These are phyloP conservation scores for Tritrichomonas musculus DNA, from an alignment of 208 protist genomes.

Conservation along the genomic window DNA sequence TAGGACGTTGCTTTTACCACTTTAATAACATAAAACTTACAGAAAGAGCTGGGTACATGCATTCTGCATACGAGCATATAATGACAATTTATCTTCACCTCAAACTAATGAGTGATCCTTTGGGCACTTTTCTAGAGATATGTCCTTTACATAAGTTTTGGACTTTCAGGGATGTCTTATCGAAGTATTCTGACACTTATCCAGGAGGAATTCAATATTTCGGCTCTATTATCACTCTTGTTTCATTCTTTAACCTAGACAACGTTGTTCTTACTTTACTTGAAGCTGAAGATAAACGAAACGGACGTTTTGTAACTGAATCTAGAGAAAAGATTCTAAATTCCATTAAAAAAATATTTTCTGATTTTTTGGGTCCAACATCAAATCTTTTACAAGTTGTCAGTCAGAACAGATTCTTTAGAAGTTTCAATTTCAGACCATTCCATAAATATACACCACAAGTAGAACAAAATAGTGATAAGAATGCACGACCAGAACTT, in stretches of 20 bases:
- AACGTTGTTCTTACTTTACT: background rate
- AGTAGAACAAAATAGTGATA: no score
- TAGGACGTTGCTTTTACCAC: background rate
- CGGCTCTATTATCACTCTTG: background rate
- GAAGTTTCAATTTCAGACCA: no score
- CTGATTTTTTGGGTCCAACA: background rate
- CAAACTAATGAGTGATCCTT: background rate
- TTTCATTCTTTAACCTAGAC: background rate
- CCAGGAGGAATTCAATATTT: background rate
- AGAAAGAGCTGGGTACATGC: background rate
- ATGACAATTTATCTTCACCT: background rate
- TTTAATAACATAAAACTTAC: background rate
- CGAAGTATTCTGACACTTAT: background rate
- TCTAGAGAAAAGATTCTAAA: background rate
- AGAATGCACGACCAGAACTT: no score
- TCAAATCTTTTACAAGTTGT: background rate
- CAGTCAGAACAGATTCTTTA: background rate
- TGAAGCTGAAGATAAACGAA: background rate
- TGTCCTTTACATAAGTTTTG: background rate
- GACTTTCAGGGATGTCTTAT: background rate
- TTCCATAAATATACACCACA: no score
- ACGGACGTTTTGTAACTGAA: background rate
- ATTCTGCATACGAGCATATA: background rate
- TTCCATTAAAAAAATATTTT: background rate
- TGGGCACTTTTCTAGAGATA: background rate